Conservation (phyloP, 1,284 basidiomycete species). For the Ceratobasidium sp. region DNA sequence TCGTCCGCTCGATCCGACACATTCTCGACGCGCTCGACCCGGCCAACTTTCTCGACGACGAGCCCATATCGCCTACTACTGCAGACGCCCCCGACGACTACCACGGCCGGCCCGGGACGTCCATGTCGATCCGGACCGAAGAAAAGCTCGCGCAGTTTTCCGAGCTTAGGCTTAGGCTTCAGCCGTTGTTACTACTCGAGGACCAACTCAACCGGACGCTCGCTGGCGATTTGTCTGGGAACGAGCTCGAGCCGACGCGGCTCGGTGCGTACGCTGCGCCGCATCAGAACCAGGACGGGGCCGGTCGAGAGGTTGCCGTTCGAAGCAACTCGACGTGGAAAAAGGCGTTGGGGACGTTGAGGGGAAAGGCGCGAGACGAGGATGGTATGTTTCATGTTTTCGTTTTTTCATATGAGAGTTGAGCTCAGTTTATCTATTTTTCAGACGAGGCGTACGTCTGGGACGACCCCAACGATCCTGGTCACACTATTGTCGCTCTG, state of each 20-base stretch:
- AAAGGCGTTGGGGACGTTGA: conserved; percentile 64
- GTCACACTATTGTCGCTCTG: conserved; percentile 72
- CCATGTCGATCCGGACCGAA: conserved; percentile 42
- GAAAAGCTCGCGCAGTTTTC: conserved; percentile 62
- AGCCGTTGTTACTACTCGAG: conserved; percentile 76
- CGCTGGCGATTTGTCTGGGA: conserved; percentile 64
- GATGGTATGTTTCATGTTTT: conserved; percentile 14
- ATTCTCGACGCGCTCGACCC: conserved; percentile 72
- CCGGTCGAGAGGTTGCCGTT: conserved; percentile 67
- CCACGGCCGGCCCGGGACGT: conserved; percentile 20
- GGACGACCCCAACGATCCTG: conserved; percentile 85
- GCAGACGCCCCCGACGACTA: conserved; percentile 2
- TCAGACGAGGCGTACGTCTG: conserved; percentile 67
- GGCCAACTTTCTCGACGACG: conserved; percentile 49
- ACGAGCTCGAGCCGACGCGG: conserved; percentile 68
- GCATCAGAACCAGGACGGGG: conserved; percentile 57
- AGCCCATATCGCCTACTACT: conserved; percentile 48
- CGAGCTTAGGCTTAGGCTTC: conserved; percentile 69
- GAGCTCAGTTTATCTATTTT: neutral
- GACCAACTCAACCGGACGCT: conserved; percentile 74
- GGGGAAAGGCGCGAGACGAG: conserved; percentile 23
- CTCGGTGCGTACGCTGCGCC: conserved; percentile 58
- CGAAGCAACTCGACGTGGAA: conserved; percentile 80
- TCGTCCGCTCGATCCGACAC: conserved; percentile 74
- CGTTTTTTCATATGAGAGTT: neutral